phyloP scores from a whole-genome alignment of 2,329 filamentous ascomycete genomes.

The Diaporthe destruens region DNA sequence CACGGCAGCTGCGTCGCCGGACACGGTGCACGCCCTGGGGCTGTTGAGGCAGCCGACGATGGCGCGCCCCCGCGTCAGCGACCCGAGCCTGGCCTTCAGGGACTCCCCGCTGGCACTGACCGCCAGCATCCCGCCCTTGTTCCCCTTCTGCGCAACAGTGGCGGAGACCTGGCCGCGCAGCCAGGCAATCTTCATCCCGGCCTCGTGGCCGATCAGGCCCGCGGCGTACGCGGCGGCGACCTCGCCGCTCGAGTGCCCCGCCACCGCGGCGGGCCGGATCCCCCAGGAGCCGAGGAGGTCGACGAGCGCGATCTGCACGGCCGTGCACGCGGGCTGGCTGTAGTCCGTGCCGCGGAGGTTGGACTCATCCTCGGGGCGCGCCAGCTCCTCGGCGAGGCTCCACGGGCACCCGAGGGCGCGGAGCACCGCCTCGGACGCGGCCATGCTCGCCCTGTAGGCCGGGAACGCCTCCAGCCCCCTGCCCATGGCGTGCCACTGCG shows the following conservation, averaged over 20 bases:
- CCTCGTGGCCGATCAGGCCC: conserved; percentile 13
- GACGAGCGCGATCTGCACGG: conserved; percentile 60
- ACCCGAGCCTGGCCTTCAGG: neutral
- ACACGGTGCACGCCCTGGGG: conserved; percentile 6
- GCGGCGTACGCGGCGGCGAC: conserved; percentile 54
- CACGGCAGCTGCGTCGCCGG: conserved; percentile 9
- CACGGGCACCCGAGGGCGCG: conserved; percentile 46
- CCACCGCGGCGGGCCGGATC: conserved; percentile 49
- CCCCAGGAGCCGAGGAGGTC: conserved; percentile 51
- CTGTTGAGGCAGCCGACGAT: conserved; percentile 31
- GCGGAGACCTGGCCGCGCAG: conserved; percentile 59
- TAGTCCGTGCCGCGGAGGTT: conserved; percentile 42
- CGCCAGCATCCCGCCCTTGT: conserved; percentile 43
- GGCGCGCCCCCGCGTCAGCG: neutral
- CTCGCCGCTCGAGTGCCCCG: conserved; percentile 57
- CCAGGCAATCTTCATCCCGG: conserved; percentile 58
- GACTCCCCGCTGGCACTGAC: neutral
- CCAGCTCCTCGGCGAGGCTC: conserved; percentile 33
- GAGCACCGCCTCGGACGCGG: conserved; percentile 43
- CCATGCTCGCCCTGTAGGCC: conserved; percentile 15
- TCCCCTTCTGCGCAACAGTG: conserved; percentile 55
- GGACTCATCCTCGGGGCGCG: neutral
- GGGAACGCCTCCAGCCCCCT: conserved; percentile 35
- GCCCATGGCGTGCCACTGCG: conserved; percentile 45
- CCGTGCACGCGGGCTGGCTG: conserved; percentile 61